A percentile compares a stretch with the other conserved stretches of the same genome.
Conservation (phyloP, 2,329 filamentous ascomycete species). For the Phialophora macrospora region DNA sequence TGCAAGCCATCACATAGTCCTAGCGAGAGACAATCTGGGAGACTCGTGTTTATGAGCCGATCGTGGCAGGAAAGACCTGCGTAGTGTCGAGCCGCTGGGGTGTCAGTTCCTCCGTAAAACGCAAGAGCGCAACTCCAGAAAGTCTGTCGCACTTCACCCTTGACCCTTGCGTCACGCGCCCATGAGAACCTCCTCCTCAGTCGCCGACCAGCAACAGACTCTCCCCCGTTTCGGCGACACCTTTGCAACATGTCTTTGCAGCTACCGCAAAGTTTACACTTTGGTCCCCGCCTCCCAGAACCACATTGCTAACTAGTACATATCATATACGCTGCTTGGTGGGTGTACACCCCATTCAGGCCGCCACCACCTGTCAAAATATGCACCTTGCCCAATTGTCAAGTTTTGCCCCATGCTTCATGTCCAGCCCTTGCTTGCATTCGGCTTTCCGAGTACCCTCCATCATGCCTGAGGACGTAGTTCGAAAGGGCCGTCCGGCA, state of each 20-base stretch:
- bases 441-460: neutral
- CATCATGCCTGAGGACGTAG: neutral
- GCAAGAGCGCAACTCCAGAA: neutral
- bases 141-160: neutral
- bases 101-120: neutral
- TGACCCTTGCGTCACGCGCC: neutral
- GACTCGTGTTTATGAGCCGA: neutral
- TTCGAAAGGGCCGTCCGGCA: neutral
- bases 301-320: neutral
- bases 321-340: neutral
- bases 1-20: neutral
- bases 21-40: neutral
- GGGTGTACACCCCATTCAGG: neutral
- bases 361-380: neutral
- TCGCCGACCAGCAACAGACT: neutral
- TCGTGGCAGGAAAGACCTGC: neutral
- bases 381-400: neutral
- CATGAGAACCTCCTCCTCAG: neutral
- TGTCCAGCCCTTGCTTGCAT: neutral
- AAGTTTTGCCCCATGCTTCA: neutral
- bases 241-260: neutral
- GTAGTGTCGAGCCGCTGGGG: neutral
- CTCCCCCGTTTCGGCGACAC: neutral
- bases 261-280: neutral
- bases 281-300: neutral